phyloP scores from a whole-genome alignment of 495 filamentous ascomycete genomes.

The Penicillium bialowiezense region DNA sequence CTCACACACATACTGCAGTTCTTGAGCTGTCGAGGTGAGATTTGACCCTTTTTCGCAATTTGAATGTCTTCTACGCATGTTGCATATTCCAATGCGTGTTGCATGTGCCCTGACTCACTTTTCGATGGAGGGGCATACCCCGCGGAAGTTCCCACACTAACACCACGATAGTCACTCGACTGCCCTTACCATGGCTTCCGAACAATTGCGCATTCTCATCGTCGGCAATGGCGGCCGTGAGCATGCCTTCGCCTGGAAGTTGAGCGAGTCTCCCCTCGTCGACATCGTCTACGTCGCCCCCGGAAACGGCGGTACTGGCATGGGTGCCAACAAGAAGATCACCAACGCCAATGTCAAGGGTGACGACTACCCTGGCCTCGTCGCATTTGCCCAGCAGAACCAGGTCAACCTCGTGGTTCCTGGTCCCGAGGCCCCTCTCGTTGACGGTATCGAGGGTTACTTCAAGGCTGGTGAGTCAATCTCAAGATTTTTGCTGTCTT shows the following conservation, averaged over 20 bases:
- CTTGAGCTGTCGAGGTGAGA: constrained; percentile 31
- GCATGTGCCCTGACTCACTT: constrained; percentile 3
- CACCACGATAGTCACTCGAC: constrained; percentile 28
- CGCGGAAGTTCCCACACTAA: constrained; percentile 22
- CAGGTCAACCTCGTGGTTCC: constrained; percentile 82
- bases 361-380: constrained; percentile 74
- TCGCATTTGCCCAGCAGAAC: constrained; percentile 68
- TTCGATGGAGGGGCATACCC: constrained; percentile 27
- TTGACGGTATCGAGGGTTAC: constrained; percentile 81
- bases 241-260: constrained; percentile 93
- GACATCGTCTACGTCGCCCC: constrained; percentile 49
- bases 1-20: constrained; percentile 15
- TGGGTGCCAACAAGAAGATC: constrained; percentile 59
- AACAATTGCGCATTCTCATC: constrained; percentile 66
- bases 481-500: not conserved
- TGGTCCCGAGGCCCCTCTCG: constrained; percentile 91
- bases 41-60: not conserved
- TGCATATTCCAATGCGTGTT: too few relatives aligned
- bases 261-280: constrained; percentile 70
- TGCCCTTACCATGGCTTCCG: constrained; percentile 39
- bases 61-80: too few relatives aligned
- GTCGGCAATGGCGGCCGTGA: constrained; percentile 93
- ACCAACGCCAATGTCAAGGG: constrained; percentile 69
- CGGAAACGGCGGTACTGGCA: constrained; percentile 88
- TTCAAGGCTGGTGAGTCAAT: constrained; percentile 59